Base-by-base conservation (phyloP, 108 stramenopile species). In the Schizochytrium sp. region DNA sequence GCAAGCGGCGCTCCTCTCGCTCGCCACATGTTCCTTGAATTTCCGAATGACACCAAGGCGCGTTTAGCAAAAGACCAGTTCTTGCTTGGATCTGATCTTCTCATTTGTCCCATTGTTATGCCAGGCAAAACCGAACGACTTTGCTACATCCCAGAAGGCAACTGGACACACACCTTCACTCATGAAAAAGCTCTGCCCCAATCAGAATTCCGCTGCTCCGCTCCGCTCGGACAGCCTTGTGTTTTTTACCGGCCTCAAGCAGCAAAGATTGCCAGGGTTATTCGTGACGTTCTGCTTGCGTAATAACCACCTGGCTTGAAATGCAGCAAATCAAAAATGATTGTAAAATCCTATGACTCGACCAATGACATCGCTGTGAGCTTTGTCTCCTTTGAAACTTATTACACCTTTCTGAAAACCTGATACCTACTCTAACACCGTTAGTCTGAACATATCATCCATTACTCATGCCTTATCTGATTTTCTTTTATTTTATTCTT, bases 1-100 rank as follows among this genome's bases (percentile, higher is more conserved):
- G 5, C 50, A 28, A 89, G 50, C 17, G 88, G 88, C 12, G 72
- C 56, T 17, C 88, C 88, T 0, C 28, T 89, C 8, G 88, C 56
- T 17, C 47, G 88, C 0, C 88, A 61, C 87, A 1, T 89, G 89
- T 56, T 76, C 45, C n/a, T 64, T 5, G 45, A 89, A 5, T 89
- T 76, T 2, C 88, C 88, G 38, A 50, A 56, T 4, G 76, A 83
- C 3, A 8, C 76, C 13, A 46, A n/a, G 38, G 76, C 76, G 5
- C 47, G 53, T n/a, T 38, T 38, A n/a, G 47, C 76, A 53, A 10
- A 83, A 47, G 47, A 49, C 50, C 88, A 89, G 88, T 89, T 73
- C 83, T 42, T 89, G 88, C 42, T 89, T 41, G 88, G 88, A 17
- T 10, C 61, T 41, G 13, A 44, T n/a, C 72, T 89, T 15, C 61